Conservation (phyloP, 2,329 filamentous ascomycete species). For the Aspergillus puulaauensis region DNA sequence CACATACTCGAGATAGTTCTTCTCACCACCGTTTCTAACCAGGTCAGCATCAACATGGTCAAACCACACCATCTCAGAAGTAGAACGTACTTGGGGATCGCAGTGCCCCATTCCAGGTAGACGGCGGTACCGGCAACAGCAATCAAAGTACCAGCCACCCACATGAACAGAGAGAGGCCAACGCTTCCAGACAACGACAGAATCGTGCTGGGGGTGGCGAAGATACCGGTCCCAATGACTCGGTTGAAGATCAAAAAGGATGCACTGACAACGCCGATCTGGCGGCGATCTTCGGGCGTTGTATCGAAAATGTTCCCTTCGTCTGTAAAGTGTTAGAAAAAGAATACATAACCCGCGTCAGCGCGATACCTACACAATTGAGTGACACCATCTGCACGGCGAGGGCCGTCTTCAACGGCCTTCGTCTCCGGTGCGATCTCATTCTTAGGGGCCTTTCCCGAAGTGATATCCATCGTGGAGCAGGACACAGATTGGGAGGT, state of each 20-base stretch:
- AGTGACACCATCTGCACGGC: slow-evolving; percentile 32
- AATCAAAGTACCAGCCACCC: slow-evolving; percentile 50
- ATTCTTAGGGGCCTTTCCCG: slow-evolving; percentile 19
- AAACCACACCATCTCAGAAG: no score
- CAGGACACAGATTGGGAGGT: background rate
- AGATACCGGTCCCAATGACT: slow-evolving; percentile 52
- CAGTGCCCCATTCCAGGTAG: slow-evolving; percentile 53
- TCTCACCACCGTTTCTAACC: slow-evolving; percentile 51
- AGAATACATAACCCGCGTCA: background rate
- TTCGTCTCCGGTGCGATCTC: slow-evolving; percentile 22
- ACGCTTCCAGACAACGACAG: slow-evolving; percentile 46
- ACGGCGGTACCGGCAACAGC: slow-evolving; percentile 45
- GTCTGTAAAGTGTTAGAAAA: slow-evolving; percentile 24
- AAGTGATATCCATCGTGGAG: slow-evolving; percentile 8
- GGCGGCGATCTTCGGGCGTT: slow-evolving; percentile 36
- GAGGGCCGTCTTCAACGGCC: slow-evolving; percentile 23
- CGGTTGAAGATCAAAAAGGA: slow-evolving; percentile 51
- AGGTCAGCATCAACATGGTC: slow-evolving; percentile 6
- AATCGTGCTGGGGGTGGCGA: slow-evolving; percentile 49
- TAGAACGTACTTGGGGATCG: slow-evolving; percentile 44
- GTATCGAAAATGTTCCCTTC: slow-evolving; percentile 38
- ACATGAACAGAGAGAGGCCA: slow-evolving; percentile 49
- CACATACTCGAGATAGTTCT: slow-evolving; percentile 56
- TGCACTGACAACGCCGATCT: slow-evolving; percentile 43
- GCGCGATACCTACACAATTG: slow-evolving; percentile 30